These are phyloP conservation scores for Xylaria sp. DNA, from an alignment of 2,329 filamentous ascomycete species.

Conservation along the genomic window DNA sequence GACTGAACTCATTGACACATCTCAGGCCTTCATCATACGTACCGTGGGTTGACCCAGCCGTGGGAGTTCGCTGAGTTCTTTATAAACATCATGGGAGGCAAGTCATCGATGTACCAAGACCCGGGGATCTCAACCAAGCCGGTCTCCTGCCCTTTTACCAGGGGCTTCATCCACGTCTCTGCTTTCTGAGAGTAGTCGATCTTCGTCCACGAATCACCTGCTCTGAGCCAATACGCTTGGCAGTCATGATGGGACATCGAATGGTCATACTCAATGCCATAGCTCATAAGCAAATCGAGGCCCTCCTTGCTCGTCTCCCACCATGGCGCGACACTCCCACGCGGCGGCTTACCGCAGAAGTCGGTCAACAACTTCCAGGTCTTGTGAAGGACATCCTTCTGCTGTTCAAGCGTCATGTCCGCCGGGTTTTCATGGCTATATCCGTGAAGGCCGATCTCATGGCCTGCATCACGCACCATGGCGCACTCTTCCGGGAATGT, in stretches of 20 bases:
- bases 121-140: conserved; percentile 62
- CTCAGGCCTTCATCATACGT: neutral
- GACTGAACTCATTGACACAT: too few species aligned
- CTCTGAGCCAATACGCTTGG: conserved; percentile 58
- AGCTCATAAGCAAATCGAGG: conserved; percentile 57
- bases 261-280: conserved; percentile 67
- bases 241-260: conserved; percentile 62
- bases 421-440: conserved; percentile 70
- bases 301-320: conserved; percentile 69
- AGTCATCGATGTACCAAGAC: conserved; percentile 53
- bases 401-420: conserved; percentile 69
- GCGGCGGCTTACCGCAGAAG: conserved; percentile 65
- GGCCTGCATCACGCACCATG: conserved; percentile 58
- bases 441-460: conserved; percentile 59
- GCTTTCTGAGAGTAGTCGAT: conserved; percentile 61
- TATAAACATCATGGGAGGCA: conserved; percentile 70
- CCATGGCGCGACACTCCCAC: conserved; percentile 66
- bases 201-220: conserved; percentile 61
- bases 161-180: conserved; percentile 61
- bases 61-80: conserved; percentile 61
- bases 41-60: conserved; percentile 50
- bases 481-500: conserved; percentile 56
- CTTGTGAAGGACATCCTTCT: conserved; percentile 68
- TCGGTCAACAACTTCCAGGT: conserved; percentile 66
- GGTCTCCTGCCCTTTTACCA: conserved; percentile 53